A percentile compares a stretch with the other conserved stretches of the same genome.
phyloP scores from a whole-genome alignment of 75 land plant genomes.

The Gnetum montanum region DNA sequence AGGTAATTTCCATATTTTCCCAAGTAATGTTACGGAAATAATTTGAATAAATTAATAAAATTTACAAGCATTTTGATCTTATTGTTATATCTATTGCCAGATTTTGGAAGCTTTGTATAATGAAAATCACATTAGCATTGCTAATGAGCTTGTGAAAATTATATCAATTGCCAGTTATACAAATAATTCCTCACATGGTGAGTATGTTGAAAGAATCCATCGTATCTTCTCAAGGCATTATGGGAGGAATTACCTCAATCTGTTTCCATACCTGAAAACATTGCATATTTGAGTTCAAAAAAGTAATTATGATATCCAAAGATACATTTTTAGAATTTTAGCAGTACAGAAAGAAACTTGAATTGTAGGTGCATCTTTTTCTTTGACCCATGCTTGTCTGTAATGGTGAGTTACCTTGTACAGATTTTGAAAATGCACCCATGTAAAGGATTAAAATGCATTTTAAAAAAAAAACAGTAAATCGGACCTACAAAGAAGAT shows the following conservation, averaged over 20 bases:
- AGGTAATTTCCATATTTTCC: constrained; percentile 25
- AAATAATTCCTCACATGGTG: constrained; percentile 14
- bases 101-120: constrained; percentile 68
- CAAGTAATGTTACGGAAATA: neutral
- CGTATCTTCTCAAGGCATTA: constrained; percentile 39
- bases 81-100: constrained; percentile 23
- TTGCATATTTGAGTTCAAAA: constrained; percentile 13
- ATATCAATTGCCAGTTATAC: constrained; percentile 33
- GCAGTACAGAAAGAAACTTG: too few species aligned
- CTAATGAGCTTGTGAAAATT: constrained; percentile 66
- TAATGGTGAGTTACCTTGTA: too few species aligned
- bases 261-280: constrained; percentile 30
- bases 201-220: constrained; percentile 16
- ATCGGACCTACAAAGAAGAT: too few species aligned
- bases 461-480: too few species aligned
- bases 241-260: constrained; percentile 29
- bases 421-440: too few species aligned
- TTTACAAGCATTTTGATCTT: neutral
- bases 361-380: too few species aligned
- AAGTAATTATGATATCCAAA: neutral
- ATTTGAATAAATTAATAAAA: neutral
- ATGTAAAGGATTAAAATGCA: too few species aligned
- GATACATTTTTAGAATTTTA: too few species aligned
- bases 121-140: constrained; percentile 60
- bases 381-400: too few species aligned